Evolutionary conservation across 1,139 yeast species (phyloP).

Genomic region (Blastobotrys illinoisensis): DNA sequence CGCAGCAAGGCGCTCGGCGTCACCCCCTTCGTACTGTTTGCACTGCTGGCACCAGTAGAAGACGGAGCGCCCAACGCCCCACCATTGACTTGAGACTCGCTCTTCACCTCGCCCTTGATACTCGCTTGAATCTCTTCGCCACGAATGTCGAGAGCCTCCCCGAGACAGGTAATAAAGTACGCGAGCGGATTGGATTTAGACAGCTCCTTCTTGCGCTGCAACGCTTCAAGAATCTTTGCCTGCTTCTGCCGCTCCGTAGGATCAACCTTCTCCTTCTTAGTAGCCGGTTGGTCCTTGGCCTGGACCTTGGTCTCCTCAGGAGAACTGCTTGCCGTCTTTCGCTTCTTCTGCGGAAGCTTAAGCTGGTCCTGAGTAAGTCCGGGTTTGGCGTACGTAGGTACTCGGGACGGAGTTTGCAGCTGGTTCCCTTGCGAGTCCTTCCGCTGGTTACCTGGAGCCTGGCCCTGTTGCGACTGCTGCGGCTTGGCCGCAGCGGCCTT

Average conservation of each 20-base stretch:
- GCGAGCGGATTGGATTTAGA: conserved; percentile 26
- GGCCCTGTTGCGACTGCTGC: conserved; percentile 1
- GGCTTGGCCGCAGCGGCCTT: conserved; percentile 9
- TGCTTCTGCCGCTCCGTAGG: conserved; percentile 18
- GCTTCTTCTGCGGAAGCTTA: conserved; percentile 27
- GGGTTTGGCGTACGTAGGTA: conserved; percentile 26
- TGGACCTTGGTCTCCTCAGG: conserved; percentile 1
- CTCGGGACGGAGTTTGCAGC: conserved; percentile 23
- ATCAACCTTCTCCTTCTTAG: conserved; percentile 26
- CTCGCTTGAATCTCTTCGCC: conserved; percentile 22
- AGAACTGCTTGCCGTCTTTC: conserved; percentile 19
- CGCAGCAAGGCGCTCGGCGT: conserved; percentile 26
- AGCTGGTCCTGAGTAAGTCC: conserved; percentile 28
- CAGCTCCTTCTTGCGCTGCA: conserved; percentile 24
- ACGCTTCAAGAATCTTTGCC: conserved; percentile 15
- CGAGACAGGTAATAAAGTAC: conserved; percentile 26
- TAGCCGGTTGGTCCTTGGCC: conserved; percentile 19
- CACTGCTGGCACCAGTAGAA: not conserved
- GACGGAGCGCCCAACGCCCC: not conserved
- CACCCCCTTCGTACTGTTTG: conserved; percentile 11
- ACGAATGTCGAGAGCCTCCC: conserved; percentile 27
- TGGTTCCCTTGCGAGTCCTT: conserved; percentile 3
- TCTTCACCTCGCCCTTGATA: conserved; percentile 10
- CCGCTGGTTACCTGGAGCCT: not conserved
- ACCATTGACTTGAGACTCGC: not conserved